Evolutionary conservation across 306 rosid species (phyloP), one percentile per base, ranked within the genome.

Genomic region (Astragalus membranaceus): DNA sequence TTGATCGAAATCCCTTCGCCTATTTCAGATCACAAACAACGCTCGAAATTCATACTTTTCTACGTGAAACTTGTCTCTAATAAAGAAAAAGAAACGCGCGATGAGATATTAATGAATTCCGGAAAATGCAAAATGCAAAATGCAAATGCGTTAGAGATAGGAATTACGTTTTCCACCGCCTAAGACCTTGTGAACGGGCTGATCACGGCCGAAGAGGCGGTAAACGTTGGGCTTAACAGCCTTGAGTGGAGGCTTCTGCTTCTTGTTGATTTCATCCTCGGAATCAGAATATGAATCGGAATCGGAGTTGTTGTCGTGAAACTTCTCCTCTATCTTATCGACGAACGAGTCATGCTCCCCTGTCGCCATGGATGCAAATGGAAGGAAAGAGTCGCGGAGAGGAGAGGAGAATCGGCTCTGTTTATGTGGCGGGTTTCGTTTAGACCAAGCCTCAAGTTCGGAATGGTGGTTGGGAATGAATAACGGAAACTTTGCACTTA

Each of bases 161-260:
- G 47, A 74, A 39, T 80, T 81, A 92, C 96, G 82, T 81, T 87
- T 89, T 66, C 96, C 96, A 44, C 82, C 95, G 79, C 98, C 96
- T 15, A 92, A 62, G 79, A 86, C 88, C 82, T 80, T 80, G 80
- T 92, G 96, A 17, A 89, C 83, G 5, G 98, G 92, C 69, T 79
- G 85, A 13, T 92, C 96, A 8, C 95, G 84, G 15, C 95, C 98
- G 73, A 92, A 85, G 79, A 92, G 86, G 73, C 98, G 88, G 52
- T 71, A 76, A 46, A 80, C 79, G 54, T 81, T 84, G 69, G 84
- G 30, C 32, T 83, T 72, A 46, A 66, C 23, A 6, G 84, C 1
- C 6, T 41, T 13, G 0, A 2, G 0, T 9, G 74, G 50, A 0
- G 85, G 74, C 67, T 3, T 53, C 5, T 20, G 4, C 10, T 53